Evolutionary conservation across 371 early-diverging fungal genomes (phyloP).

Genomic region (Circinella minor): DNA sequence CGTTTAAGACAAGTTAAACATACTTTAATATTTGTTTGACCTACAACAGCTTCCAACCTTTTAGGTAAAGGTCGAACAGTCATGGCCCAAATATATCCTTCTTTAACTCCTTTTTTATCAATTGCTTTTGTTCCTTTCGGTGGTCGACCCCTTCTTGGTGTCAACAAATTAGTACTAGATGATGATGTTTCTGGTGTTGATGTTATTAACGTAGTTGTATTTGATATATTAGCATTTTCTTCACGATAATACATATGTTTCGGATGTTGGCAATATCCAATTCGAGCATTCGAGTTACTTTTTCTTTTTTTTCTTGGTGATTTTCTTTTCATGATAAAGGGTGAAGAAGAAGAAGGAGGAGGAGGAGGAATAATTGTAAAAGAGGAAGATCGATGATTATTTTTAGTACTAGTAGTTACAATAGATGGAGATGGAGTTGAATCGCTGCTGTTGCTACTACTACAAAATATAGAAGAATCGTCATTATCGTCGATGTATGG

Average conservation of each 20-base stretch:
- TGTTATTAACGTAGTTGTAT: too few relatives aligned
- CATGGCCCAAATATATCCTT: constrained; percentile 18
- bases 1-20: constrained; percentile 51
- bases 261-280: constrained; percentile 32
- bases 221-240: background rate
- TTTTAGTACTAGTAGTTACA: background rate
- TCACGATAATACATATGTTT: constrained; percentile 26
- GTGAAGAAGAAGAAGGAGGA: background rate
- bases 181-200: too few relatives aligned
- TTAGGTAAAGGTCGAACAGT: constrained; percentile 46
- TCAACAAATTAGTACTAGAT: background rate
- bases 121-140: constrained; percentile 44
- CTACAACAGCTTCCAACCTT: constrained; percentile 44
- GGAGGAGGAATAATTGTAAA: too few relatives aligned
- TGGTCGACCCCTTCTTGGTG: constrained; percentile 46
- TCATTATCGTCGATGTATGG: too few relatives aligned
- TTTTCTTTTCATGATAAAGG: background rate
- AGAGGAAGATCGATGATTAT: background rate
- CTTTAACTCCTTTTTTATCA: constrained; percentile 6
- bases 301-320: background rate
- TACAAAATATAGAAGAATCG: background rate
- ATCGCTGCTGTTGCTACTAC: too few relatives aligned
- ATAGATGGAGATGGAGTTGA: background rate
- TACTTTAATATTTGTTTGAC: constrained; percentile 33
- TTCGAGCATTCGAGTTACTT: constrained; percentile 16